Conservation (phyloP, 2,329 filamentous ascomycete genomes). For the Aureobasidium sp. region DNA sequence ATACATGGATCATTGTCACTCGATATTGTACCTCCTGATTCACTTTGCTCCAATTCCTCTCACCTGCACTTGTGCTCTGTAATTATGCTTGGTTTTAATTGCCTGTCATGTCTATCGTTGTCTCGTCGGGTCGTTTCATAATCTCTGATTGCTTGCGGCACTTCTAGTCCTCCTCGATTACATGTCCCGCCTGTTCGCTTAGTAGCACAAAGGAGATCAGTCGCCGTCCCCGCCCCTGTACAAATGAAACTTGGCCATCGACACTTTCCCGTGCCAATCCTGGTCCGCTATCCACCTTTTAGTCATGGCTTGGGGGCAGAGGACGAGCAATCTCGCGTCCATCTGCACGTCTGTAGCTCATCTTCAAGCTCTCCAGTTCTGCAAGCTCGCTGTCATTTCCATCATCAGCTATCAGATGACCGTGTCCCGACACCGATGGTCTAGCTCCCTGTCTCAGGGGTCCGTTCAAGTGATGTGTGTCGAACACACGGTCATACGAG, state of each 20-base stretch:
- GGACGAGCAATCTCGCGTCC: slow-evolving; percentile 27
- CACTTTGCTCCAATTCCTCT: not conserved
- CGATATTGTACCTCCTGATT: not conserved
- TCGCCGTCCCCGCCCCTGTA: not conserved
- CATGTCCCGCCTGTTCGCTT: not conserved
- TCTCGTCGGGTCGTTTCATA: not conserved
- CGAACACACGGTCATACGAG: slow-evolving; percentile 38
- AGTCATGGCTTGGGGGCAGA: slow-evolving; percentile 18
- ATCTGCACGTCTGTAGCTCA: slow-evolving; percentile 41
- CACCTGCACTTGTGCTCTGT: not conserved
- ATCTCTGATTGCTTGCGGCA: not conserved
- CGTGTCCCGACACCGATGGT: slow-evolving; percentile 22
- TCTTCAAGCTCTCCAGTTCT: slow-evolving; percentile 29
- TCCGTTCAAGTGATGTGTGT: slow-evolving; percentile 34
- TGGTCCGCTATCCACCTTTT: not conserved
- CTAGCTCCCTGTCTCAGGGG: slow-evolving; percentile 38
- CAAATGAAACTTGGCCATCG: not conserved
- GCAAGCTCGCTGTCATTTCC: slow-evolving; percentile 27
- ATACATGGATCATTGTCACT: not conserved
- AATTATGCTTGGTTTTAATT: not conserved
- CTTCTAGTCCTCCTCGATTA: slow-evolving; percentile 5
- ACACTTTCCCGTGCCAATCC: not conserved
- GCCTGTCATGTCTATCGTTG: slow-evolving; percentile 1
- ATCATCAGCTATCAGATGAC: slow-evolving; percentile 23
- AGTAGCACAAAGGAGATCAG: not conserved